Evolutionary conservation across 2,329 filamentous ascomycete genomes (phyloP).

Genomic region (Ascochyta viciae-villosae): DNA sequence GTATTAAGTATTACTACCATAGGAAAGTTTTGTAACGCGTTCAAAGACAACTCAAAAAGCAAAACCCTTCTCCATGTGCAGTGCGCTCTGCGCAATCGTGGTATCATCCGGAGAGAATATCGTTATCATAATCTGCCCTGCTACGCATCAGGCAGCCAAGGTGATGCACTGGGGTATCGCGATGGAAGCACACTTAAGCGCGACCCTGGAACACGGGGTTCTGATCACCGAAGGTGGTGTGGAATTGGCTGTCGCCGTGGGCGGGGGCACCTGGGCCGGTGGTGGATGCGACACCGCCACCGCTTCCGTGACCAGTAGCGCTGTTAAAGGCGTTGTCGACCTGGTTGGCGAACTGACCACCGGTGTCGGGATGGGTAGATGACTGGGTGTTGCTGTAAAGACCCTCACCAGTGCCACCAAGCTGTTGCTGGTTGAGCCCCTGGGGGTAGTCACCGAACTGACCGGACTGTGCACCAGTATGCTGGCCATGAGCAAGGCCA

Average conservation of each 20-base stretch:
- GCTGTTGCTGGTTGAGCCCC: conserved; percentile 18
- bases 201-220: conserved; percentile 54
- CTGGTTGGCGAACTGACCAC: conserved; percentile 52
- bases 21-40: conserved; percentile 7
- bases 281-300: conserved; percentile 22
- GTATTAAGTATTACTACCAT: conserved; percentile 33
- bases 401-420: conserved; percentile 15
- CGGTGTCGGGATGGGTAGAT: conserved; percentile 17
- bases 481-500: conserved; percentile 5
- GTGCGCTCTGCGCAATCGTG: conserved; percentile 30
- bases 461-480: conserved; percentile 18
- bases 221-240: conserved; percentile 52
- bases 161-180: conserved; percentile 16
- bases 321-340: conserved; percentile 54
- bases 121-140: conserved; percentile 26
- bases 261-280: conserved; percentile 19
- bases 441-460: conserved; percentile 15
- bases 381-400: conserved; percentile 11
- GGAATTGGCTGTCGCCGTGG: conserved; percentile 24
- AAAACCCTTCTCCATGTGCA: conserved; percentile 14
- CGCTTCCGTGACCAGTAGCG: conserved; percentile 19
- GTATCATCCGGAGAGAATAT: conserved; percentile 43
- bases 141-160: conserved; percentile 8
- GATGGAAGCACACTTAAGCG: conserved; percentile 26
- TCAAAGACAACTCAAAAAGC: background rate